A percentile compares a stretch with the other conserved stretches of the same genome.
Conservation (phyloP, 2,329 filamentous ascomycete genomes). For the Clarireedia homoeocarpa region DNA sequence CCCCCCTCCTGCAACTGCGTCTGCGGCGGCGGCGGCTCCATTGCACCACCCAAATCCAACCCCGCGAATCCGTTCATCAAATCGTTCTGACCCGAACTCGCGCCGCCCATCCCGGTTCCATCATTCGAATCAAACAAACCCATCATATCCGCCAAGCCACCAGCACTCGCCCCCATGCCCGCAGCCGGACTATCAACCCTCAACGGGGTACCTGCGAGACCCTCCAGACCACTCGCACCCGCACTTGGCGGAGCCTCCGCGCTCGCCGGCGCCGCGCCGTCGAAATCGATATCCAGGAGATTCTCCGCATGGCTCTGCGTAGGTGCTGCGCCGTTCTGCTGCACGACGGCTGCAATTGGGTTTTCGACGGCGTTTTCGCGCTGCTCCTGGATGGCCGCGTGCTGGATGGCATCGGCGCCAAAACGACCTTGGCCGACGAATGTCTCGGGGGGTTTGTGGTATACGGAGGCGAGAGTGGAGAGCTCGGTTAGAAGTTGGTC, state of each 20-base stretch:
- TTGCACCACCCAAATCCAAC: constrained; percentile 62
- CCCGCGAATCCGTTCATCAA: constrained; percentile 75
- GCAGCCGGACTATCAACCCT: constrained; percentile 55
- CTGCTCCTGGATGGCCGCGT: constrained; percentile 93
- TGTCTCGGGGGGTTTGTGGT: constrained; percentile 97
- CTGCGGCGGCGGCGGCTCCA: constrained; percentile 56
- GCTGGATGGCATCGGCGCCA: constrained; percentile 88
- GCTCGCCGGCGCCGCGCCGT: constrained; percentile 86
- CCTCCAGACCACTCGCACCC: constrained; percentile 42
- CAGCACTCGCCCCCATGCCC: constrained; percentile 29
- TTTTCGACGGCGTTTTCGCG: constrained; percentile 87
- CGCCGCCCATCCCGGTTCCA: constrained; percentile 13
- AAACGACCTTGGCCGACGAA: constrained; percentile 94
- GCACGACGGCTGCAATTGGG: constrained; percentile 83
- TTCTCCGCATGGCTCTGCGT: constrained; percentile 83
- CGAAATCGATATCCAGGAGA: constrained; percentile 91
- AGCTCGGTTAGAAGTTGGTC: constrained; percentile 88
- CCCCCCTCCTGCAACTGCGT: constrained; percentile 41
- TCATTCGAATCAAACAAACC: constrained; percentile 50
- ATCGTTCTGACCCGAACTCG: constrained; percentile 23
- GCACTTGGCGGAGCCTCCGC: constrained; percentile 55
- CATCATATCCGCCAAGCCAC: constrained; percentile 76
- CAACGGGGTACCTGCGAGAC: constrained; percentile 57
- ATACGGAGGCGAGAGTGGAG: constrained; percentile 91
- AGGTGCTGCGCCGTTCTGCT: constrained; percentile 48